phyloP scores from a whole-genome alignment of 805 yeast species.

The Isabelozyma pseudorhagii region DNA sequence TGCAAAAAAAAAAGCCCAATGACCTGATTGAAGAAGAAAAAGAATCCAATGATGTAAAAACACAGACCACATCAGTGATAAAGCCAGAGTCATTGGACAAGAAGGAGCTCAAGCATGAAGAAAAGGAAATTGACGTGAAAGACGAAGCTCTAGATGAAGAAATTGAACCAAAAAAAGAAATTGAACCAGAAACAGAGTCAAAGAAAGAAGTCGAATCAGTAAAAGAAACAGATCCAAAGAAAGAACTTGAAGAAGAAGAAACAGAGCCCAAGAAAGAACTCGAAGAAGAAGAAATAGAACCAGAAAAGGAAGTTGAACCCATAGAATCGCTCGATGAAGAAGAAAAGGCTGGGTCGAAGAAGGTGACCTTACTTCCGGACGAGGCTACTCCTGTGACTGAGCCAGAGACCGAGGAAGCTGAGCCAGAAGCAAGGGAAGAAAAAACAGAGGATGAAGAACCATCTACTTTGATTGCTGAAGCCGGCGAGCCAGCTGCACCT shows the following conservation, averaged over 20 bases:
- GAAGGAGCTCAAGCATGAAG: not conserved
- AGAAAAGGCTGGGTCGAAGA: not conserved
- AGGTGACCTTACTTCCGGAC: not conserved
- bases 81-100: not conserved
- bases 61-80: not conserved
- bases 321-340: not conserved
- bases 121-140: not conserved
- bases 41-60: not conserved
- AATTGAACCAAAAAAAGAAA: not conserved
- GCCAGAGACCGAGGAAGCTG: not conserved
- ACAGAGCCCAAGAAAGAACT: not conserved
- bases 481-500: not conserved
- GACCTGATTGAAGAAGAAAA: not conserved
- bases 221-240: not conserved
- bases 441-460: not conserved
- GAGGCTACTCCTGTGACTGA: not conserved
- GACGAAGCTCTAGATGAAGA: not conserved
- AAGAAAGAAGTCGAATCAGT: not conserved
- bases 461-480: not conserved
- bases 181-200: not conserved
- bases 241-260: not conserved
- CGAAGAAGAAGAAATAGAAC: not conserved
- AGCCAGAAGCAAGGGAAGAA: not conserved
- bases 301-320: not conserved
- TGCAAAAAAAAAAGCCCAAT: not conserved